Conservation (phyloP, 768 basidiomycete species). For the Dioszegia hungarica region DNA sequence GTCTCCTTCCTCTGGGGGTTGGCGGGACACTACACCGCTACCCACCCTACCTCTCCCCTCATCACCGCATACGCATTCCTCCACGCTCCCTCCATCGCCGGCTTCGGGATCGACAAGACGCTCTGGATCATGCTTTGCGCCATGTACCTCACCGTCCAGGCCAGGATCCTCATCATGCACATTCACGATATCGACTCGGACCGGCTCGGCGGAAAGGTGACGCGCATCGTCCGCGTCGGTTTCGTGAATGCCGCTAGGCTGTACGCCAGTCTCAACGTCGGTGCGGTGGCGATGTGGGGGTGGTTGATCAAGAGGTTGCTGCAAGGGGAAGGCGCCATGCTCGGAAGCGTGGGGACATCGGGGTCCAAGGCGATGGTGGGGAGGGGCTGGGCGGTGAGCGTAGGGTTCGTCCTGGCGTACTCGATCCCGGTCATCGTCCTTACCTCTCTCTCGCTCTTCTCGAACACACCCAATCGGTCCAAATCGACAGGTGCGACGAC, state of each 20-base stretch:
- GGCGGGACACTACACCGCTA: conserved; percentile 25
- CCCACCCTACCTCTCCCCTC: background rate
- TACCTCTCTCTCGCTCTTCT: conserved; percentile 15
- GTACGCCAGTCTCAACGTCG: conserved; percentile 18
- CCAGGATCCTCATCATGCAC: conserved; percentile 31
- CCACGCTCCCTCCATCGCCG: background rate
- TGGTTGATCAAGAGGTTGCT: background rate
- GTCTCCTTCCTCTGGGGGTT: conserved; percentile 22
- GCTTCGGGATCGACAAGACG: conserved; percentile 12
- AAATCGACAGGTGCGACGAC: background rate
- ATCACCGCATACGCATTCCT: background rate
- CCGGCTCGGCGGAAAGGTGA: conserved; percentile 18
- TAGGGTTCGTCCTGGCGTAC: conserved; percentile 6
- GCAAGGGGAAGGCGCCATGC: background rate
- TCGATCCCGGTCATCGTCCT: conserved; percentile 15
- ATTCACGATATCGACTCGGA: conserved; percentile 31
- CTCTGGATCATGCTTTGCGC: conserved; percentile 17
- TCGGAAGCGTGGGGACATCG: background rate
- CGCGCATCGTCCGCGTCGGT: conserved; percentile 18
- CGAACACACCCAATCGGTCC: background rate
- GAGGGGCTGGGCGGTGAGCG: conserved; percentile 10
- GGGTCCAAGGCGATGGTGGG: background rate
- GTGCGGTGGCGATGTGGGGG: conserved; percentile 7
- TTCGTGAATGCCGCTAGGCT: conserved; percentile 10
- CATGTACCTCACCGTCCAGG: conserved; percentile 23